A percentile compares a stretch with the other conserved stretches of the same genome.
These are phyloP conservation scores for Thelonectria blattea DNA, from an alignment of 2,329 filamentous ascomycete genomes.

Conservation along the genomic window DNA sequence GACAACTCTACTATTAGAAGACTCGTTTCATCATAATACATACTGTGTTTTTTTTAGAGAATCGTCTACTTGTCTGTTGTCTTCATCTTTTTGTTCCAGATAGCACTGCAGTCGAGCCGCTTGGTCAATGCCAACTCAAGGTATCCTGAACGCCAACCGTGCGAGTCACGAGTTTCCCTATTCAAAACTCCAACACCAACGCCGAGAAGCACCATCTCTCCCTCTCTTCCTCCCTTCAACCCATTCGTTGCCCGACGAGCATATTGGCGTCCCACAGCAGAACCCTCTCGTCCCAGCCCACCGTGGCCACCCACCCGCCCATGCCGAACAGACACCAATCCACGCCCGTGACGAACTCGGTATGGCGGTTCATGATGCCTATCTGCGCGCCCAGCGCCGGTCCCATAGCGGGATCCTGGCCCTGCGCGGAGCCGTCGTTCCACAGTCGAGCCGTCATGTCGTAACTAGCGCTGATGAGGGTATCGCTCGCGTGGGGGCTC, in stretches of 20 bases:
- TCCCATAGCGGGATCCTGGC: conserved; percentile 43
- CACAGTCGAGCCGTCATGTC: conserved; percentile 97
- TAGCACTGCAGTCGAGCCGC: no score
- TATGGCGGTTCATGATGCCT: conserved; percentile 89
- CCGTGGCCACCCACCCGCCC: conserved; percentile 94
- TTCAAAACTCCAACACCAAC: conserved; percentile 23
- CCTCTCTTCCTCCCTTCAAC: conserved; percentile 17
- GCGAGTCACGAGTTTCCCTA: conserved; percentile 6
- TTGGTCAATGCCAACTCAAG: not conserved
- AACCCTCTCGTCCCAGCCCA: conserved; percentile 91
- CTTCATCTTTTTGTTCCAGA: no score
- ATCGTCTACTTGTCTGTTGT: not conserved
- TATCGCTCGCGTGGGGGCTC: conserved; percentile 91
- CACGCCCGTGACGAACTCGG: conserved; percentile 93
- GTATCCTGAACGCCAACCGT: conserved; percentile 10
- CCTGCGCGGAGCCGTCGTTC: conserved; percentile 71
- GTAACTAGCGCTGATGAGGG: conserved; percentile 88
- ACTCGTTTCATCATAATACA: conserved; percentile 23
- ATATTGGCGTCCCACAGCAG: conserved; percentile 87
- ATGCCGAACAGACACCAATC: conserved; percentile 98
- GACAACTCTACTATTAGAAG: conserved; percentile 38
- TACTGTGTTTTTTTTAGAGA: not conserved
- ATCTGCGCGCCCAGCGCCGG: conserved; percentile 70
- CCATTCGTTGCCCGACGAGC: conserved; percentile 44
- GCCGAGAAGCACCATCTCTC: conserved; percentile 18